Evolutionary conservation across 768 basidiomycete genomes (phyloP).

Genomic region (Pisolithus tinctorius): DNA sequence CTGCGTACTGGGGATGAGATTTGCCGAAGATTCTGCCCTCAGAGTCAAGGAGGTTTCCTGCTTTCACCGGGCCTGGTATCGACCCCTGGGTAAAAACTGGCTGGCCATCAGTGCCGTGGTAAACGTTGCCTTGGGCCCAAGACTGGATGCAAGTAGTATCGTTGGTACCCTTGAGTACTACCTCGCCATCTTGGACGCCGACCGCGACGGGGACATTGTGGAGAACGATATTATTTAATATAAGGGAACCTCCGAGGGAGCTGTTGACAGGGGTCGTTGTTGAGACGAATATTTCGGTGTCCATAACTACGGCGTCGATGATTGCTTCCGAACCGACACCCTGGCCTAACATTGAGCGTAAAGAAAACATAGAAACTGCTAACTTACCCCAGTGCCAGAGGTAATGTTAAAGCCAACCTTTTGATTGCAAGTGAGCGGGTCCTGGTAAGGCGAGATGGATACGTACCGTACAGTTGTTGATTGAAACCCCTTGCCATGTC

Average conservation of each 20-base stretch:
- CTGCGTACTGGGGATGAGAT: conserved; percentile 61
- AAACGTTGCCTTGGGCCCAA: conserved; percentile 79
- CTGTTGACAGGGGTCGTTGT: conserved; percentile 30
- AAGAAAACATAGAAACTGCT: neutral
- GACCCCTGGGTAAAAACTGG: conserved; percentile 45
- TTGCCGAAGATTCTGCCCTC: conserved; percentile 58
- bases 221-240: conserved; percentile 33
- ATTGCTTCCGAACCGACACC: conserved; percentile 39
- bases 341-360: conserved; percentile 19
- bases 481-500: conserved; percentile 48
- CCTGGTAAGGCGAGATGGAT: neutral
- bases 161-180: conserved; percentile 29
- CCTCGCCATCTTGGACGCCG: conserved; percentile 29
- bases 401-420: conserved; percentile 42
- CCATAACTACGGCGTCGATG: conserved; percentile 37
- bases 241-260: conserved; percentile 29
- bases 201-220: conserved; percentile 33
- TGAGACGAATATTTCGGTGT: conserved; percentile 41
- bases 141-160: conserved; percentile 32
- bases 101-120: conserved; percentile 39
- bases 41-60: conserved; percentile 48
- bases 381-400: conserved; percentile 36
- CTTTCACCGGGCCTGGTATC: conserved; percentile 46
- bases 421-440: neutral
- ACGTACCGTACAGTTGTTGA: conserved; percentile 38